Conservation (phyloP, 352 stramenopile species). For the Globisporangium iwayamae region DNA sequence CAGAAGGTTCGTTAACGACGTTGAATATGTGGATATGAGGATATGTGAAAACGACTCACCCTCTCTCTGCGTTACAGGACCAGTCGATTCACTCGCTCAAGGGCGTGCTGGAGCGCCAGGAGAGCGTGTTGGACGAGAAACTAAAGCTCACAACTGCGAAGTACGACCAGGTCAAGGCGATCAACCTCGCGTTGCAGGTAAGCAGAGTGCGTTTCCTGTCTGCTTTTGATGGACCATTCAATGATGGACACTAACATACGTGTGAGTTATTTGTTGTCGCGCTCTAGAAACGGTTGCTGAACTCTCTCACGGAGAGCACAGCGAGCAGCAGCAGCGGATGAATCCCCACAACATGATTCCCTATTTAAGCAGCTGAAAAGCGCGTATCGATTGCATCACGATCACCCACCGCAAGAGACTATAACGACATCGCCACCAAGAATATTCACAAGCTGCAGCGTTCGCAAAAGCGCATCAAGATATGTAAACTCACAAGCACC, state of each 20-base stretch:
- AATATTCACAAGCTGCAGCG: not conserved
- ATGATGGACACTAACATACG: not conserved
- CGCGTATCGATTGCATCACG: not conserved
- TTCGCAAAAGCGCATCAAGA: too few relatives aligned
- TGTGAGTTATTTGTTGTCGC: not conserved
- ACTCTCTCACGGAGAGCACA: slow-evolving; percentile 36
- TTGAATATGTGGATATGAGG: not conserved
- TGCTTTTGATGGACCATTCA: not conserved
- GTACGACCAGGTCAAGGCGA: slow-evolving; percentile 77
- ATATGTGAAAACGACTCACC: not conserved
- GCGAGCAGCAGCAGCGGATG: not conserved
- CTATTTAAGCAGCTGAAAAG: slow-evolving; percentile 4
- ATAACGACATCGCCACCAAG: not conserved
- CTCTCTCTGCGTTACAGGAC: slow-evolving; percentile 29
- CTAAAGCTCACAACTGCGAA: slow-evolving; percentile 62
- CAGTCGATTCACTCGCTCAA: slow-evolving; percentile 64
- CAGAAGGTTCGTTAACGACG: slow-evolving; percentile 47
- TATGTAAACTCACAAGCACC: not conserved
- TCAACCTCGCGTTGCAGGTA: slow-evolving; percentile 80
- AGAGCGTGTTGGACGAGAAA: slow-evolving; percentile 65
- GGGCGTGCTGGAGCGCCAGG: slow-evolving; percentile 63
- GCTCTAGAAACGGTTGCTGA: slow-evolving; percentile 52
- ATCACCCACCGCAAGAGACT: not conserved
- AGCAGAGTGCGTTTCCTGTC: not conserved
- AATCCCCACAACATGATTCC: not conserved